phyloP scores from a whole-genome alignment of 164 flowering plant species.

The Berberis vulgaris region DNA sequence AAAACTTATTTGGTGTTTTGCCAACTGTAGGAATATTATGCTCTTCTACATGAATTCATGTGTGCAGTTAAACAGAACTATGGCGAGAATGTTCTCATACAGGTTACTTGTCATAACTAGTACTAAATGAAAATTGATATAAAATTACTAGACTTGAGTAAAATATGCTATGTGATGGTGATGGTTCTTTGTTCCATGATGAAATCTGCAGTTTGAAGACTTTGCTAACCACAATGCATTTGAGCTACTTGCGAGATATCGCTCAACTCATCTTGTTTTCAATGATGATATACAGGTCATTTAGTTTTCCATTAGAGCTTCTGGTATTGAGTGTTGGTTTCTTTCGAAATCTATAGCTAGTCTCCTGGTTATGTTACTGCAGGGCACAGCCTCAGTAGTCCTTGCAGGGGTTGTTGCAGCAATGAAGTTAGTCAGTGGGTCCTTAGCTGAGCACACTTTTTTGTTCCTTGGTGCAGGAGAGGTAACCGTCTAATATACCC shows the following conservation, averaged over 20 bases:
- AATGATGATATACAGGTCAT: conserved; percentile 94
- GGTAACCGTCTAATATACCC: conserved; percentile 22
- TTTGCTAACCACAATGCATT: conserved; percentile 92
- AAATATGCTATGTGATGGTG: not conserved
- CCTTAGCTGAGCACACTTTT: conserved; percentile 66
- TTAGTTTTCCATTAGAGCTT: not conserved
- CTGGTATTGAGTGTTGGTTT: no score
- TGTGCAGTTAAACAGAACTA: conserved; percentile 76
- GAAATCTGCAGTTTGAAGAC: conserved; percentile 68
- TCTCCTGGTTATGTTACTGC: conserved; percentile 8
- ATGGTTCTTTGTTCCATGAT: not conserved
- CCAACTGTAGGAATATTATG: conserved; percentile 55
- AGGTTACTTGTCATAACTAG: conserved; percentile 28
- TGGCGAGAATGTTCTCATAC: conserved; percentile 82
- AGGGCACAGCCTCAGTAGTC: conserved; percentile 93
- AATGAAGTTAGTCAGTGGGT: conserved; percentile 48
- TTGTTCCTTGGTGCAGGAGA: conserved; percentile 95
- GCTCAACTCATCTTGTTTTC: conserved; percentile 67
- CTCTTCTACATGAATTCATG: conserved; percentile 78
- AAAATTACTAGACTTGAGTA: no score
- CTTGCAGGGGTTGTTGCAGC: conserved; percentile 81
- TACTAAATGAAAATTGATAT: no score
- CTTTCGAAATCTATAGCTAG: not conserved
- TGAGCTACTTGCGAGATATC: conserved; percentile 58
- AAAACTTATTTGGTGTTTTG: conserved; percentile 7